These are phyloP conservation scores for Saccharomycopsis lassenensis DNA, from an alignment of 805 yeast species.

Conservation along the genomic window DNA sequence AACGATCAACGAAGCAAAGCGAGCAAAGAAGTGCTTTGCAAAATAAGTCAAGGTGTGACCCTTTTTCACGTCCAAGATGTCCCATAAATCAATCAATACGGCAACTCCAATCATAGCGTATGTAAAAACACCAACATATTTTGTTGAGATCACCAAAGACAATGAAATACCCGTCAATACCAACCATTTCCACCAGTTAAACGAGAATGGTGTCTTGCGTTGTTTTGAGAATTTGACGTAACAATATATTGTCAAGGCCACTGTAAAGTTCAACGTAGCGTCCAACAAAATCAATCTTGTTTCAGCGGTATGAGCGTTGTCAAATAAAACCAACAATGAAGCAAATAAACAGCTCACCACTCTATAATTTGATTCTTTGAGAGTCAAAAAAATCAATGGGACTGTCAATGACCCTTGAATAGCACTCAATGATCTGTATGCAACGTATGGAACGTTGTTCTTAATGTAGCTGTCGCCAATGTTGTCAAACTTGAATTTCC, in stretches of 20 bases:
- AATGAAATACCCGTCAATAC: conserved; percentile 71
- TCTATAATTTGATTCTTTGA: conserved; percentile 76
- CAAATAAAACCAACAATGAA: conserved; percentile 65
- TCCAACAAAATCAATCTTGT: conserved; percentile 86
- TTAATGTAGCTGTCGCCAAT: conserved; percentile 74
- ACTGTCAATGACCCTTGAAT: conserved; percentile 73
- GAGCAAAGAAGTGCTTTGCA: conserved; percentile 59
- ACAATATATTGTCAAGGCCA: conserved; percentile 68
- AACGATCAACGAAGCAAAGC: conserved; percentile 60
- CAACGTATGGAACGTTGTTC: conserved; percentile 79
- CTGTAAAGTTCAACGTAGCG: conserved; percentile 75
- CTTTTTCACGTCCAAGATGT: conserved; percentile 56
- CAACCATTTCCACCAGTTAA: conserved; percentile 83
- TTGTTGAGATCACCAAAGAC: conserved; percentile 89
- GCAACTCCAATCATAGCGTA: conserved; percentile 81
- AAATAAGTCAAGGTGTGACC: conserved; percentile 46
- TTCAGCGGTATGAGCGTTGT: conserved; percentile 84
- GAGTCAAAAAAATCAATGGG: conserved; percentile 72
- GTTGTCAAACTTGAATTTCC: conserved; percentile 81
- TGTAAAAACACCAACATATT: conserved; percentile 92
- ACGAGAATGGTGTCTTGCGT: conserved; percentile 54
- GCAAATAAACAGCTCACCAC: conserved; percentile 73
- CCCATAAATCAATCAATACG: conserved; percentile 82
- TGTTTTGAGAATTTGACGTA: conserved; percentile 72
- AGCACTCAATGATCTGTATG: conserved; percentile 71